A percentile compares a stretch with the other conserved stretches of the same genome.
These are phyloP conservation scores for Penicillium macrosclerotiorum DNA, from an alignment of 495 filamentous ascomycete genomes.

Conservation along the genomic window DNA sequence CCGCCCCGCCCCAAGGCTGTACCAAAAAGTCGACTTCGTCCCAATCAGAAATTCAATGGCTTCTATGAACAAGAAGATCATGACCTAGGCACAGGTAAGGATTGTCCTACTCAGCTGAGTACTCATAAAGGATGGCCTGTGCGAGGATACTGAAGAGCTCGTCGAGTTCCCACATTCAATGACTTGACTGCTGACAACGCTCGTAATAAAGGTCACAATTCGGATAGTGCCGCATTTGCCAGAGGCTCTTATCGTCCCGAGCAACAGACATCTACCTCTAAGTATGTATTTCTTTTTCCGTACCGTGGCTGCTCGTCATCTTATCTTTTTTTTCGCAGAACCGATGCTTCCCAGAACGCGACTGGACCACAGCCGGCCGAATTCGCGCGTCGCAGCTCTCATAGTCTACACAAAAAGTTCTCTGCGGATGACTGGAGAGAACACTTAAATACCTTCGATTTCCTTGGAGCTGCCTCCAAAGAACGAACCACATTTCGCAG, in stretches of 20 bases:
- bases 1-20: conserved; percentile 29
- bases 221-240: conserved; percentile 35
- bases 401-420: conserved; percentile 76
- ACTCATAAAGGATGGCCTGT: conserved; percentile 1
- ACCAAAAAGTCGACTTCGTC: conserved; percentile 41
- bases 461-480: conserved; percentile 43
- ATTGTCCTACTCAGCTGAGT: conserved; percentile 9
- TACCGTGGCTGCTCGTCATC: neutral
- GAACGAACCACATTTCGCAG: conserved; percentile 32
- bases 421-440: conserved; percentile 58
- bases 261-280: conserved; percentile 13
- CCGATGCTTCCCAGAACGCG: conserved; percentile 1
- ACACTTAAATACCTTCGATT: conserved; percentile 50
- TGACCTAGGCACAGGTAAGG: conserved; percentile 34
- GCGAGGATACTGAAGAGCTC: conserved; percentile 9
- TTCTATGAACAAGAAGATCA: conserved; percentile 24
- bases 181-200: conserved; percentile 27
- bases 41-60: conserved; percentile 34
- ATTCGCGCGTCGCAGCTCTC: conserved; percentile 57
- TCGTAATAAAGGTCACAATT: conserved; percentile 35
- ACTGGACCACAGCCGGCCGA: conserved; percentile 10
- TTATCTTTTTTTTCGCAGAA: conserved; percentile 3
- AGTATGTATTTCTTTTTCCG: conserved; percentile 13
- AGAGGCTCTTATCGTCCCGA: conserved; percentile 18
- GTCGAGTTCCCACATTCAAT: conserved; percentile 8